A percentile compares a stretch with the other conserved stretches of the same genome.
phyloP scores from a whole-genome alignment of 441 rosid genomes.

The Adansonia madagascariensis region DNA sequence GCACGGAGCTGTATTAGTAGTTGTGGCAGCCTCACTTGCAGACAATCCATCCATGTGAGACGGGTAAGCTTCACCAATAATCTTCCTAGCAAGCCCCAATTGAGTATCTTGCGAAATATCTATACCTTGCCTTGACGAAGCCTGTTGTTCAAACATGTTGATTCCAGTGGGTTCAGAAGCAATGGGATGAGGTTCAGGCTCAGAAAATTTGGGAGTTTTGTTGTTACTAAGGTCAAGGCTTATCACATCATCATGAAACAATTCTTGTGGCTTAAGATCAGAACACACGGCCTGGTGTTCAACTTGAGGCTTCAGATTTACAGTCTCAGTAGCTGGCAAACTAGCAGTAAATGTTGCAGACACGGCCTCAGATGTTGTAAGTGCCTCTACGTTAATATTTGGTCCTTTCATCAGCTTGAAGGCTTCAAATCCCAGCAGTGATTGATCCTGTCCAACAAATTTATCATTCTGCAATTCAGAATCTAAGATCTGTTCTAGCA shows the following conservation, averaged over 20 bases:
- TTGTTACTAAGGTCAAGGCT: slow-evolving; percentile 27
- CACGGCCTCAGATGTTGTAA: slow-evolving; percentile 38
- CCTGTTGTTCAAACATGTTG: slow-evolving; percentile 33
- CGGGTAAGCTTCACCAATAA: slow-evolving; percentile 26
- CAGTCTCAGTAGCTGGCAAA: slow-evolving; percentile 35
- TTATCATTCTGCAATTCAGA: slow-evolving; percentile 36
- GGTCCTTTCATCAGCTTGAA: slow-evolving; percentile 31
- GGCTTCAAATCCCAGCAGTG: slow-evolving; percentile 31
- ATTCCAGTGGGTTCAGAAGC: slow-evolving; percentile 37
- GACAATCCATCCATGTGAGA: slow-evolving; percentile 29
- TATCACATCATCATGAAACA: slow-evolving; percentile 17
- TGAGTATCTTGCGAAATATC: slow-evolving; percentile 31
- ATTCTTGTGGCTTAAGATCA: slow-evolving; percentile 32
- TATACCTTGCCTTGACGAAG: slow-evolving; percentile 33
- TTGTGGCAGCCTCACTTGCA: slow-evolving; percentile 19
- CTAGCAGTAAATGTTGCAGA: slow-evolving; percentile 38
- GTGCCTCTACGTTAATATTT: slow-evolving; percentile 23
- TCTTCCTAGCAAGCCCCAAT: slow-evolving; percentile 43
- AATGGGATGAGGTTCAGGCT: slow-evolving; percentile 27
- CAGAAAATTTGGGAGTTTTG: slow-evolving; percentile 31
- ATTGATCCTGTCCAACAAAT: slow-evolving; percentile 26
- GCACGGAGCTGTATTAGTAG: slow-evolving; percentile 26
- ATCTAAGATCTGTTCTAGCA: slow-evolving; percentile 34
- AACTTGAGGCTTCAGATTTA: slow-evolving; percentile 36
- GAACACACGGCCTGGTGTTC: slow-evolving; percentile 34